A percentile compares a stretch with the other conserved stretches of the same genome.
phyloP scores from a whole-genome alignment of 176 grass and related monocot species.

The Carex cristatella region DNA sequence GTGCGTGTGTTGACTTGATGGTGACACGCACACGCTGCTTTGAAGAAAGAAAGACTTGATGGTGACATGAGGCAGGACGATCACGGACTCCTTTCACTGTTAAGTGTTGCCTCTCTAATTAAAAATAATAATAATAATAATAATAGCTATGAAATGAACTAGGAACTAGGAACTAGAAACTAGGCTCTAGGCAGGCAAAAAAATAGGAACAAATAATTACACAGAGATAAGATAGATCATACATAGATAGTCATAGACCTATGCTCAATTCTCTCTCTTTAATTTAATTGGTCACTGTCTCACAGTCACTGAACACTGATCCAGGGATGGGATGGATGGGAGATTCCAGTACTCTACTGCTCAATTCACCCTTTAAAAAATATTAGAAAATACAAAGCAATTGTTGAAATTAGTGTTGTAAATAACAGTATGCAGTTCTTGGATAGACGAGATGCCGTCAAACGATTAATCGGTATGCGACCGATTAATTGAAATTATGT shows the following conservation, averaged over 20 bases:
- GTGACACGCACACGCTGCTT: background rate
- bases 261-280: background rate
- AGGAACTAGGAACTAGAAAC: no score
- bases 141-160: background rate
- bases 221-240: background rate
- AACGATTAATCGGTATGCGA: no score
- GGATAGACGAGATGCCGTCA: no score
- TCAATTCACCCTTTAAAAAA: no score
- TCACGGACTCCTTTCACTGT: slow-evolving; percentile 7
- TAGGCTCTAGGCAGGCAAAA: background rate
- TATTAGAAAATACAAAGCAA: no score
- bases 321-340: no score
- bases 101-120: background rate
- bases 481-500: no score
- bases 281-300: no score
- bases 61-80: slow-evolving; percentile 8
- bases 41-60: background rate
- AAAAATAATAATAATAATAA: background rate
- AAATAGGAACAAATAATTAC: background rate
- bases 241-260: background rate
- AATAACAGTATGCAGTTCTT: no score
- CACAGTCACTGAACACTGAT: no score
- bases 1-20: background rate
- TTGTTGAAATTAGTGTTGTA: no score
- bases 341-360: no score